Base-by-base conservation (phyloP, 768 basidiomycete species). In the Paxillus rubicundulus region DNA sequence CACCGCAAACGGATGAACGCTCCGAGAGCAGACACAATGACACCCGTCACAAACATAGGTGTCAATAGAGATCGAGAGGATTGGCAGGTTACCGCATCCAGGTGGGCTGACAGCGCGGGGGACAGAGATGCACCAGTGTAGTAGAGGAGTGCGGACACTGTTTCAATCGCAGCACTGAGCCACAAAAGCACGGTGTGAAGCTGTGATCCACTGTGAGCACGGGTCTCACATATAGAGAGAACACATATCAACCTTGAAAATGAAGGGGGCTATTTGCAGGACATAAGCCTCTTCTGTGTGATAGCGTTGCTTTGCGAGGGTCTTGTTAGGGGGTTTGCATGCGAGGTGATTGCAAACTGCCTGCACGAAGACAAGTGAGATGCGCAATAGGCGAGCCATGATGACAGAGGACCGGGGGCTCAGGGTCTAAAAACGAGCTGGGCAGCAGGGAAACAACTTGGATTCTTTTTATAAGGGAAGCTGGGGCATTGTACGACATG, bases 281-380 rank as follows among this genome's bases (percentile, higher is more conserved):
- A 81, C 70, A 57, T 73, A 76, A 34, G 76, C 67, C 61, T 79
- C 77, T 16, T 80, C 70, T 0, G 77, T 81, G 62, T 82, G 77
- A 59, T 82, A 84, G 5, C 82, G 70, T 9, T 70, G 71, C 49
- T 80, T 80, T 32, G 61, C 52, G 0, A 72, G 75, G 0, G 81
- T 80, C 9, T 79, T 79, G 61, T 84, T 81, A 2, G 83, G 83
- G 1, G 83, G 81, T 0, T 78, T 79, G 57, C 73, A 79, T 0
- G 80, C 83, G 0, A 74, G 57, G 34, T 81, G 77, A 58, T 83
- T 80, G 61, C 70, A 72, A 24, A 75, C 44, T 2, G 81, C 78
- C 55, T 84, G 82, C 33, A 78, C 52, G 33, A 73, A 58, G 57
- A 79, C 73, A 50, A 85, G 76, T 33, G 67, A 59, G 16, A 76